Base-by-base conservation (phyloP, 1,284 basidiomycete genomes). In the Austroboletus olivaceoglutinosus region DNA sequence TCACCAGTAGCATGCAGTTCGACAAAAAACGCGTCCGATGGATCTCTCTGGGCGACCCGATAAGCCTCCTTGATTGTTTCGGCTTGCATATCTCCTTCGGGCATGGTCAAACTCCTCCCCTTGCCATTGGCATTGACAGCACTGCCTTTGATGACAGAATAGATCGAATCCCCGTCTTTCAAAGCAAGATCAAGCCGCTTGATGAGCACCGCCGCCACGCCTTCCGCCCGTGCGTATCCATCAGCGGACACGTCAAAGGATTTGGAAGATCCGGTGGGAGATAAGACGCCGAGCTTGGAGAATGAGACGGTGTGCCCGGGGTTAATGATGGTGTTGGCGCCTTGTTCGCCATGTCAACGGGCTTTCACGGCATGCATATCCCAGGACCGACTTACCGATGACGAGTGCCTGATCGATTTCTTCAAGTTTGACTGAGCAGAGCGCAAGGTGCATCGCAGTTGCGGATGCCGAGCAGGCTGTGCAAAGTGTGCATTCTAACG, bases 201-300 rank as follows among this genome's bases (percentile, higher is more conserved):
- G 33, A 34, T 56, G 5, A 68, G 58, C 3, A 68, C 61, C 9
- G 66, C 66, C 3, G 61, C 8, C n/a, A 33, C 2, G 16, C 31
- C 31, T 11, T 33, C 31, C 12, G 31, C 6, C 4, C 31, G 31
- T 33, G 31, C 8, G 16, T 33, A 33, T 10, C 10, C 31, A 16
- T n/a, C n/a, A n/a, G n/a, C n/a, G n/a, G n/a, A n/a, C n/a, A 36
- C 50, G 68, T 80, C 77, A 48, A 80, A 80, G 0, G 76, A 76
- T 48, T 77, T 77, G 52, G 68, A 79, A 48, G 73, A 75, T 4
- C 76, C 76, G 31, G 76, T 76, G 9, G 67, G 67, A 2, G 75
- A 65, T 39, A 80, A 59, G 15, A 80, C 60, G 15, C 67, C 67
- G 34, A 68, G 57, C 44, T 70, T 67, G 30, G 61, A 37, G 52